These are phyloP conservation scores for Centrapalus pauciflorus DNA, from an alignment of 129 eudicot genomes.

Conservation along the genomic window DNA sequence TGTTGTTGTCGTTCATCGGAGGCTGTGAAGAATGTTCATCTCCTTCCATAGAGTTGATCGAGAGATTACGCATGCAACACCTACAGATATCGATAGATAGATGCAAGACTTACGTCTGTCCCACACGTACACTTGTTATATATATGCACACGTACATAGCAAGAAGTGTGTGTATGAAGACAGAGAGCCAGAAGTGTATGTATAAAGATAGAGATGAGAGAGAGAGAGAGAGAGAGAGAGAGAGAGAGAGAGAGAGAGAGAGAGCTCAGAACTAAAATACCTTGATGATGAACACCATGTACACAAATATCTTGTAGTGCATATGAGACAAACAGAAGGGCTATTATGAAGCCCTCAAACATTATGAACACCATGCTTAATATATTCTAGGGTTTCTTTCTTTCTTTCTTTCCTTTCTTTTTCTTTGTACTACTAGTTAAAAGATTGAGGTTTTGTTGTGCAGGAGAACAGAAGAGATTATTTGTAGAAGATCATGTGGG, in stretches of 20 bases:
- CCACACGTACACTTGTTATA: slow-evolving; percentile 30
- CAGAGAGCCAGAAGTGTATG: no score
- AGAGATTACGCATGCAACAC: background rate
- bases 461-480: slow-evolving; percentile 23
- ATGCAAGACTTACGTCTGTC: slow-evolving; percentile 45
- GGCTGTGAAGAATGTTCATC: slow-evolving; percentile 33
- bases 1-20: slow-evolving; percentile 23
- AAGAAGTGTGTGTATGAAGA: no score
- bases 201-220: no score
- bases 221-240: slow-evolving; percentile 9
- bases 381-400: slow-evolving; percentile 10
- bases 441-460: background rate
- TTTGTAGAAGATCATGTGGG: slow-evolving; percentile 25
- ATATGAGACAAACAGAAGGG: slow-evolving; percentile 30
- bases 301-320: slow-evolving; percentile 20
- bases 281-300: slow-evolving; percentile 25
- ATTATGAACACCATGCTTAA: slow-evolving; percentile 21
- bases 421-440: background rate
- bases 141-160: no score
- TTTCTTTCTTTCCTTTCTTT: no score
- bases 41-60: slow-evolving; percentile 51
- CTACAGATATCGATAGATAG: slow-evolving; percentile 17
- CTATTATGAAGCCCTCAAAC: slow-evolving; percentile 14
- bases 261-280: background rate
- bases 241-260: slow-evolving; percentile 7